Base-by-base conservation (phyloP, 1,139 yeast species). In the Saccharomyces hybrid region DNA sequence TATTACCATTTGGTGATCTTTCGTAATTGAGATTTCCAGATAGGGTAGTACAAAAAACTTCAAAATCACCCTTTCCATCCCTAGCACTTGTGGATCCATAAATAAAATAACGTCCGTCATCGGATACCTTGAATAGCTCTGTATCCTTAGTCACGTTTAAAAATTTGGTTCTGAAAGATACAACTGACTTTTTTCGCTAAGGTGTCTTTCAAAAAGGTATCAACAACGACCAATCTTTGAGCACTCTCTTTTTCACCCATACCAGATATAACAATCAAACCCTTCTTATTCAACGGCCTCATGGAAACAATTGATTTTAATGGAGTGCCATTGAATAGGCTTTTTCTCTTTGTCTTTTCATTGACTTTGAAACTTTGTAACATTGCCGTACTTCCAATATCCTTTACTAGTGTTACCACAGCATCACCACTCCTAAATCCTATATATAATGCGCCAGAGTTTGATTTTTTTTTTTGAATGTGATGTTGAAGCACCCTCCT, bases 81-180 rank as follows among this genome's bases (percentile, higher is more conserved):
- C 49, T 44, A 4, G 54, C 56, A 4, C 51, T 49, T 9, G 49
- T 52, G 8, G 59, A 58, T 7, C 70, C 70, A 54, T 67, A 67
- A n/a, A 61, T 41, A 1, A 66, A 27, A 41, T 52, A 59, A 4
- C 56, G 53, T 4, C 62, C 64, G 53, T 63, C 60, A 2, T 48
- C 24, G 1, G 64, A 54, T 3, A 60, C 53, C 4, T 54, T 47
- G 29, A 63, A 57, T 3, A 63, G 26, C 52, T 66, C 69, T 3
- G 54, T 57, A 1, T 56, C 58, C 27, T 48, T 58, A 2, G 63
- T 56, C 14, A 64, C 16, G 52, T 63, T 64, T n/a, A 24, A 48
- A 48, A 62, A 57, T n/a, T 57, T 47, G 3, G 67, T 60, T 27
- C 54, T 52, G 4, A 64, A 54, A 38, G 31, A 38, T n/a, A 28